Conservation (phyloP, 768 basidiomycete genomes). For the Suillus subalutaceus region DNA sequence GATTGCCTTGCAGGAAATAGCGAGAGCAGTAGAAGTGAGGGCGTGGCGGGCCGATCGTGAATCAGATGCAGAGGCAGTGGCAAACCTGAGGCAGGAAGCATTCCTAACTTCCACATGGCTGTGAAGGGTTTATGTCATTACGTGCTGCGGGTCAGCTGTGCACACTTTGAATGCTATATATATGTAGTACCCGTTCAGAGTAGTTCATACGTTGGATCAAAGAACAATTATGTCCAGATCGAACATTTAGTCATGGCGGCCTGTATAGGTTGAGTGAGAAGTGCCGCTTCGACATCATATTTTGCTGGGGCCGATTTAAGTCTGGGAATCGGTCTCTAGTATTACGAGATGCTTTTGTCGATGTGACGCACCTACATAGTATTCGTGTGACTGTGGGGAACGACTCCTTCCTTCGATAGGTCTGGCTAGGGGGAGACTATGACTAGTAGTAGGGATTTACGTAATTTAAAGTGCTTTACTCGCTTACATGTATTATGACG, state of each 20-base stretch:
- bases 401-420: no score
- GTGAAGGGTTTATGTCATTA: neutral
- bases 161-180: neutral
- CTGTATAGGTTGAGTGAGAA: neutral
- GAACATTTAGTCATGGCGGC: no score
- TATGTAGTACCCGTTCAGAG: neutral
- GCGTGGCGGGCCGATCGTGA: constrained; percentile 74
- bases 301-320: no score
- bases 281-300: neutral
- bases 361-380: no score
- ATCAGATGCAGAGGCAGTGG: constrained; percentile 68
- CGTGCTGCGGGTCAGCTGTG: neutral
- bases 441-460: no score
- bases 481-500: no score
- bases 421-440: no score
- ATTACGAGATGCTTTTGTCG: no score
- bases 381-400: no score
- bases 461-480: no score
- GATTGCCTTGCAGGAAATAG: constrained; percentile 65
- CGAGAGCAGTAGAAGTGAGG: constrained; percentile 60
- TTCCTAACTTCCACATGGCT: constrained; percentile 46
- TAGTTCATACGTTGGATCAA: neutral
- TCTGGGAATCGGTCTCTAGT: no score
- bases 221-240: neutral
- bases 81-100: constrained; percentile 71